Evolutionary conservation across 257 asterid genomes (phyloP), one percentile per base, ranked within the genome.

Genomic region (Fraxinus anomala): DNA sequence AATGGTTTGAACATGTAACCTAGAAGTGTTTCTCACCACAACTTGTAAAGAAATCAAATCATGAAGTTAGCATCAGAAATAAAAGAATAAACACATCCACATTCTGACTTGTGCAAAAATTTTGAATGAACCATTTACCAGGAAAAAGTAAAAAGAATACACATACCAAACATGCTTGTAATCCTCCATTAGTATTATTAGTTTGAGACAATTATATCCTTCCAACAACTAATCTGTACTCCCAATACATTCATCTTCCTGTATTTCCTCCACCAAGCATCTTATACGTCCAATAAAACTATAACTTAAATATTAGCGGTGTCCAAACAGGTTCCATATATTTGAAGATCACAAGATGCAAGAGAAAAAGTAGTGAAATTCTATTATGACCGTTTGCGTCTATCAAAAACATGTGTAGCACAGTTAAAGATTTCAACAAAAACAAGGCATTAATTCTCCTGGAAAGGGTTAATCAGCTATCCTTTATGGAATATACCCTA

Each of bases 331-430:
- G 59, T 16, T 47, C n/a, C n/a, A 28, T 34, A 56, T 21, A 56
- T 44, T 2, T 2, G 68, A 78, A 63, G 42, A 74, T 70, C 34
- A 56, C 66, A 31, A 3, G 74, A 56, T 56, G 66, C 37, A n/a
- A 56, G 66, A 56, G 66, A 40, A 80, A 80, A 33, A 71, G 47
- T 76, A 67, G 73, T 36, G 9, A 81, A 63, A 66, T 51, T 39
- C 30, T 33, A 36, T n/a, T 34, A 74, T 68, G 74, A 44, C 24
- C 51, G 68, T 19, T 30, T 76, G 80, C 68, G 67, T 36, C 47
- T 76, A 44, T 42, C 56, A 72, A 7, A 37, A 37, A 1, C 12
- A 11, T 23, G 21, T 73, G 44, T 11, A 56, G 51, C 17, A 56
- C 40, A 23, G 66, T 13, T 63, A 24, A 13, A 61, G 34, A 31